A percentile compares a stretch with the other conserved stretches of the same genome.
These are phyloP conservation scores for Phytophthora ramorum DNA, from an alignment of 352 stramenopile species.

Conservation along the genomic window DNA sequence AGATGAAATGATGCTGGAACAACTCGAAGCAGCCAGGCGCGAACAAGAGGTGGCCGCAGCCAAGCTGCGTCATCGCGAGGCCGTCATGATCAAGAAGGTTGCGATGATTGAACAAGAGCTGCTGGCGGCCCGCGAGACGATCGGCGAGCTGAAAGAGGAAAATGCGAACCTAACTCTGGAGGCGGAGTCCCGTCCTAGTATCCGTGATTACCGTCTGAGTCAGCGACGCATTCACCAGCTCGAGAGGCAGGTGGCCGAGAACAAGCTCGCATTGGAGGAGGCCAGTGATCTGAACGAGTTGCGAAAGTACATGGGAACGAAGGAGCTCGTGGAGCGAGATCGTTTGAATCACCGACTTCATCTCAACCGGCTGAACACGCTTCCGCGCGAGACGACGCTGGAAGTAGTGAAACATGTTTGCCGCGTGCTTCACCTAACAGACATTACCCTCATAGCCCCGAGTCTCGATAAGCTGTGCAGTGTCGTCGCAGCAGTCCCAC, in stretches of 20 bases:
- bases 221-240: slow-evolving; percentile 81
- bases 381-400: slow-evolving; percentile 79
- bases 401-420: slow-evolving; percentile 90
- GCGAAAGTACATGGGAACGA: slow-evolving; percentile 84
- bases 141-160: slow-evolving; percentile 80
- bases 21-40: slow-evolving; percentile 72
- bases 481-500: slow-evolving; percentile 79
- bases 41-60: slow-evolving; percentile 76
- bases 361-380: slow-evolving; percentile 75
- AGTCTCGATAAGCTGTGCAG: slow-evolving; percentile 84
- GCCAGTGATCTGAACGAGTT: slow-evolving; percentile 81
- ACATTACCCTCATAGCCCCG: slow-evolving; percentile 83
- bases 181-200: slow-evolving; percentile 79
- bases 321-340: slow-evolving; percentile 80
- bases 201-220: slow-evolving; percentile 78
- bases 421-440: slow-evolving; percentile 77
- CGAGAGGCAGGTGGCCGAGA: slow-evolving; percentile 76
- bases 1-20: slow-evolving; percentile 77
- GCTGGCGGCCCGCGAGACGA: slow-evolving; percentile 58
- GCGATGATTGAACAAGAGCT: slow-evolving; percentile 79
- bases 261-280: slow-evolving; percentile 78
- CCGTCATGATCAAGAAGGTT: slow-evolving; percentile 83
- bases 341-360: slow-evolving; percentile 80
- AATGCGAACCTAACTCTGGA: slow-evolving; percentile 83
- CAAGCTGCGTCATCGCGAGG: slow-evolving; percentile 69